These are phyloP conservation scores for Claviceps quebecensis DNA, from an alignment of 2,329 filamentous ascomycete species.

Conservation along the genomic window DNA sequence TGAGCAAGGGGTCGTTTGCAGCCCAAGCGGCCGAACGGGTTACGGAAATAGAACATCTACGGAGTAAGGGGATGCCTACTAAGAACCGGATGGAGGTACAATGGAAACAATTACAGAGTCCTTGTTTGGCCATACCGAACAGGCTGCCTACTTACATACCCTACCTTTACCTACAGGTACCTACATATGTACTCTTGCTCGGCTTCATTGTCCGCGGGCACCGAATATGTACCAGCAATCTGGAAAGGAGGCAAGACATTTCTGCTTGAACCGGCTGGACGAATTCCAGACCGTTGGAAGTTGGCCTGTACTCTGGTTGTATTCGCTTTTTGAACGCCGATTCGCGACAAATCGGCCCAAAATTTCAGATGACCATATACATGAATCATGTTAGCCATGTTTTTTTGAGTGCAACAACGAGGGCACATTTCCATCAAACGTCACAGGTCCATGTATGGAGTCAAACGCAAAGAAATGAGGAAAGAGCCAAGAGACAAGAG, in stretches of 20 bases:
- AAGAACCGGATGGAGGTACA: too few species aligned
- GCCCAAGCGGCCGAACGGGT: not conserved
- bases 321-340: not conserved
- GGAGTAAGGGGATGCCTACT: too few species aligned
- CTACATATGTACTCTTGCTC: too few species aligned
- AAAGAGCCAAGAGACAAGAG: not conserved
- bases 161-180: too few species aligned
- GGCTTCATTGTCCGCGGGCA: too few species aligned
- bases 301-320: not conserved
- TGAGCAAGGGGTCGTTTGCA: not conserved
- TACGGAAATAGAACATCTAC: too few species aligned
- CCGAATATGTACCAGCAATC: not conserved
- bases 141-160: too few species aligned
- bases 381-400: not conserved
- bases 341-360: not conserved
- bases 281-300: not conserved
- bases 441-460: not conserved
- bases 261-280: not conserved
- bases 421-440: not conserved
- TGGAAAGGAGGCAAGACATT: not conserved
- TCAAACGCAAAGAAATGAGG: too few species aligned
- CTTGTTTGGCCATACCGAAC: too few species aligned
- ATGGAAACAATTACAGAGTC: too few species aligned
- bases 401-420: not conserved
- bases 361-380: not conserved